Percentiles rank a stretch among this genome's conserved stretches.
These are phyloP conservation scores for Exophiala xenobiotica DNA, from an alignment of 2,329 filamentous ascomycete species.

Conservation along the genomic window DNA sequence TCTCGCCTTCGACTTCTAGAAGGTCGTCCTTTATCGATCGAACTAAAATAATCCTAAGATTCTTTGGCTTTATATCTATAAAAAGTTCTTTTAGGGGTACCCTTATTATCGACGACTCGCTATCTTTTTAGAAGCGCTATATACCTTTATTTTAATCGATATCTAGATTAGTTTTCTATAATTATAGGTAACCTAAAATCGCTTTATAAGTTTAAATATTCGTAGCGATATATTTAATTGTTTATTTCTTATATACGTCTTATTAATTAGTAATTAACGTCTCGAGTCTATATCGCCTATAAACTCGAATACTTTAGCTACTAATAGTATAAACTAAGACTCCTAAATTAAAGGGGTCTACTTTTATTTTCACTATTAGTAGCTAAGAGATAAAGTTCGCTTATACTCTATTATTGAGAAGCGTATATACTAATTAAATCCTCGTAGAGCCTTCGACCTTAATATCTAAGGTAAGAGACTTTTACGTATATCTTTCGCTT, in stretches of 20 bases:
- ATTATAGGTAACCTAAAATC: constrained; percentile 1
- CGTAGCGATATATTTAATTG: neutral
- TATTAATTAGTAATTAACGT: constrained; percentile 5
- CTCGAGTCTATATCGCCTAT: neutral
- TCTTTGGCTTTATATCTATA: neutral
- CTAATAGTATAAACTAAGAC: neutral
- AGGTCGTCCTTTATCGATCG: no score
- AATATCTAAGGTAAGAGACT: neutral
- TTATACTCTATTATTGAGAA: constrained; percentile 3
- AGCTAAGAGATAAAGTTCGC: constrained; percentile 8
- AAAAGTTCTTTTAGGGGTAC: neutral
- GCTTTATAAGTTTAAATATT: constrained; percentile 7
- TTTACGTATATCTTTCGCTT: neutral
- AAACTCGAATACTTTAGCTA: constrained; percentile 4
- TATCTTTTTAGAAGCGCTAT: no score
- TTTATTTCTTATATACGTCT: neutral
- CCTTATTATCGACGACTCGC: no score
- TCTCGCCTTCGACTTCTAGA: no score
- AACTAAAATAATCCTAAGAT: no score
- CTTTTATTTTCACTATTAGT: constrained; percentile 2
- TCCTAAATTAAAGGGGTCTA: neutral
- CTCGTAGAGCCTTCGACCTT: neutral
- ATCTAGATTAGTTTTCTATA: neutral
- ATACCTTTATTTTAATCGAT: neutral
- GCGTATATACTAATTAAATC: neutral